Conservation (phyloP, 2,329 filamentous ascomycete genomes). For the Orbilia oligospora region DNA sequence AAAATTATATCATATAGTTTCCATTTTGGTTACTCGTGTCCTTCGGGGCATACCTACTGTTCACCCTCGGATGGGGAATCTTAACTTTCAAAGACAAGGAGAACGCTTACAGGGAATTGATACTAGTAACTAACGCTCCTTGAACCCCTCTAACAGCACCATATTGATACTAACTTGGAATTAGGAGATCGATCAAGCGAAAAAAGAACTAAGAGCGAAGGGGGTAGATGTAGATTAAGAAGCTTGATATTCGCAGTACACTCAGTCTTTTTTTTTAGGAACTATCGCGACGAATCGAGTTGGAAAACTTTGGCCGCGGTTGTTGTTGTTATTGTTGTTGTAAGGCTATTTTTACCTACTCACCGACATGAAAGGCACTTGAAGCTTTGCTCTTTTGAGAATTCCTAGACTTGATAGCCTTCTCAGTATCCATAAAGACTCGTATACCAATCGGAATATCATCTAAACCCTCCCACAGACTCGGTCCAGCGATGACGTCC, state of each 20-base stretch:
- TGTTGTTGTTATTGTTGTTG: too few relatives aligned
- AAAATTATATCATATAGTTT: slow-evolving; percentile 72
- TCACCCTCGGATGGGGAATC: slow-evolving; percentile 91
- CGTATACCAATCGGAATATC: slow-evolving; percentile 90
- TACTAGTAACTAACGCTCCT: slow-evolving; percentile 39
- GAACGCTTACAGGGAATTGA: slow-evolving; percentile 85
- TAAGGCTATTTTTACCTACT: slow-evolving; percentile 2
- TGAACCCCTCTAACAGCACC: neutral
- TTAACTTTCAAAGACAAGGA: slow-evolving; percentile 97
- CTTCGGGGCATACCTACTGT: slow-evolving; percentile 92
- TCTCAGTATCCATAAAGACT: slow-evolving; percentile 98
- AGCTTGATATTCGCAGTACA: neutral
- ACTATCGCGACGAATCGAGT: neutral
- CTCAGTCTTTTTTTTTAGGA: neutral
- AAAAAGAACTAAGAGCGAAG: slow-evolving; percentile 78
- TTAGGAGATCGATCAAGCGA: slow-evolving; percentile 81
- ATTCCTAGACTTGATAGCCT: slow-evolving; percentile 81
- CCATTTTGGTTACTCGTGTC: slow-evolving; percentile 93
- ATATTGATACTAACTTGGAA: neutral
- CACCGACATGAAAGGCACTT: neutral
- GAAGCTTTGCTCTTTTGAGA: slow-evolving; percentile 1
- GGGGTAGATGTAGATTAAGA: slow-evolving; percentile 82
- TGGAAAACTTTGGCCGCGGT: neutral
- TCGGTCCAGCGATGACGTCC: slow-evolving; percentile 24
- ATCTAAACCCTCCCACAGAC: slow-evolving; percentile 65